Conservation (phyloP, 768 basidiomycete genomes). For the Lactarius akahatsu region DNA sequence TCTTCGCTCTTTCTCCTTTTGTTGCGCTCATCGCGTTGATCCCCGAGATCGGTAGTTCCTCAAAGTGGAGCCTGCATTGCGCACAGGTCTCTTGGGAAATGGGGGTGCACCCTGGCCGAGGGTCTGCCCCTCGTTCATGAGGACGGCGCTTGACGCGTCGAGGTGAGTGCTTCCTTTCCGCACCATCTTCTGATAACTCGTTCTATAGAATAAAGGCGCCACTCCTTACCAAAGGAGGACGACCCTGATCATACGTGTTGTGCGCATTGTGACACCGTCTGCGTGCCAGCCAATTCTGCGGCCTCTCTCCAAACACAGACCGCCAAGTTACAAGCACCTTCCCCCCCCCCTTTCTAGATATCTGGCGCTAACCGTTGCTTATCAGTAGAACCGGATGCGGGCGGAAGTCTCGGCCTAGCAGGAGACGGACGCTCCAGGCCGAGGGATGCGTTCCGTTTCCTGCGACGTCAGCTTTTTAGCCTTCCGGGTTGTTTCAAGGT, state of each 20-base stretch:
- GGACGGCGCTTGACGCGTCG: not conserved
- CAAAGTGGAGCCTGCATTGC: not conserved
- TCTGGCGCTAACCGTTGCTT: not conserved
- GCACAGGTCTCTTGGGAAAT: not conserved
- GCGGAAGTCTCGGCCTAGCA: not conserved
- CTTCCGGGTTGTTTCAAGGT: not conserved
- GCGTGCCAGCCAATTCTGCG: not conserved
- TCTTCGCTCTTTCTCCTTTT: not conserved
- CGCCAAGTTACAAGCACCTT: not conserved
- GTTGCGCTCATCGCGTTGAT: not conserved
- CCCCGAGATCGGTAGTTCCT: not conserved
- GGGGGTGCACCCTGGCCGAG: conserved; percentile 1
- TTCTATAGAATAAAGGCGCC: not conserved
- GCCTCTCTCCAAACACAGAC: not conserved
- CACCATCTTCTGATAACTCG: not conserved
- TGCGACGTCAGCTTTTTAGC: not conserved
- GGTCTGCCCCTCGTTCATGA: not conserved
- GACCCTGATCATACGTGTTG: not conserved
- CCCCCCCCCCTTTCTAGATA: not conserved
- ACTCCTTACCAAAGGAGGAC: not conserved
- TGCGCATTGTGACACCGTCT: not conserved
- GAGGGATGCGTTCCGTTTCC: conserved; percentile 5
- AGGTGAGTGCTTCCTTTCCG: not conserved
- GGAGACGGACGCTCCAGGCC: conserved; percentile 9
- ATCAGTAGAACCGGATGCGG: too few species aligned